Evolutionary conservation across 2,329 filamentous ascomycete genomes (phyloP).

Genomic region (Pezicula radicicola): DNA sequence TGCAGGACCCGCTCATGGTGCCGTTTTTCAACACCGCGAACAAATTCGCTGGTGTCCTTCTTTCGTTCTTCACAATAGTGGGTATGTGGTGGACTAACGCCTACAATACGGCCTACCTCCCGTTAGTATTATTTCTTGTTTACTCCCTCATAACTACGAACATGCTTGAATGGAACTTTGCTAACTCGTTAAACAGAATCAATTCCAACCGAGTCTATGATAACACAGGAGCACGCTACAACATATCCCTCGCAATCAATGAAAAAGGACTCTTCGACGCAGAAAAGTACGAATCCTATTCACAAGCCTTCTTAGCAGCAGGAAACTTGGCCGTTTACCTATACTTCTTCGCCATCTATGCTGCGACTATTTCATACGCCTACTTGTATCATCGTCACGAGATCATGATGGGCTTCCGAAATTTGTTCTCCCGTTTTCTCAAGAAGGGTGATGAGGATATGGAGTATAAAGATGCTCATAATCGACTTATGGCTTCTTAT

Average conservation of each 20-base stretch:
- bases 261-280: conserved; percentile 18
- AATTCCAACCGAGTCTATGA: conserved; percentile 71
- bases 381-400: conserved; percentile 65
- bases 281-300: conserved; percentile 64
- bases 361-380: conserved; percentile 66
- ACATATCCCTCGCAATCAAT: conserved; percentile 62
- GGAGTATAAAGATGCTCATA: conserved; percentile 42
- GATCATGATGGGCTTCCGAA: conserved; percentile 50
- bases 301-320: conserved; percentile 67
- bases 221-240: conserved; percentile 62
- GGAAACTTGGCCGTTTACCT: conserved; percentile 69
- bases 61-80: conserved; percentile 56
- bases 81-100: conserved; percentile 61
- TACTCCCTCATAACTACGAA: no score
- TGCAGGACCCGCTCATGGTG: conserved; percentile 60
- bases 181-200: conserved; percentile 35
- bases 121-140: conserved; percentile 22
- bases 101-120: conserved; percentile 62
- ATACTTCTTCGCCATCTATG: conserved; percentile 66
- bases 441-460: conserved; percentile 21
- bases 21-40: conserved; percentile 73
- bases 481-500: conserved; percentile 45
- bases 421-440: conserved; percentile 36
- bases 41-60: conserved; percentile 62
- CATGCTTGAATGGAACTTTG: no score